Evolutionary conservation across 306 rosid genomes (phyloP), one percentile per base, ranked within the genome.

Genomic region (Prinsepia uniflora): DNA sequence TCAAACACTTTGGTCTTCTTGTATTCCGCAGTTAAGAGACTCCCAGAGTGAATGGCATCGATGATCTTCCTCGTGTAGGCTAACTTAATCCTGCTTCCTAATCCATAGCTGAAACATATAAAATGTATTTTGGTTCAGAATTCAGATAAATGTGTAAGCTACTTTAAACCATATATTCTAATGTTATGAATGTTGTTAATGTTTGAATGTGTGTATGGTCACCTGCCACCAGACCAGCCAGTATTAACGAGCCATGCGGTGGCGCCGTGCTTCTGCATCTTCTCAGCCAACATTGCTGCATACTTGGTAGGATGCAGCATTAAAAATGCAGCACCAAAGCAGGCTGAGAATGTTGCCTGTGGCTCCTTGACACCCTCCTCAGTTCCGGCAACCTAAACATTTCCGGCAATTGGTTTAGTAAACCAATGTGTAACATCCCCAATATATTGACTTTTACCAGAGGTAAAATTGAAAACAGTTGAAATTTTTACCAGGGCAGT

Each of bases 191-290:
- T 6, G 11, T 46, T 11, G 2, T 47, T 8, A 3, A 43, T 0
- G 14, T 10, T 19, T 36, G 8, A 3, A 40, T 7, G 3, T 11
- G 6, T 17, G 10, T 18, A 0, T 8, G 15, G 9, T 17, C 78
- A 89, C 92, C 91, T 85, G 63, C 97, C 97, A 53, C 83, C 96
- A 0, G 94, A 92, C 94, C 94, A 89, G 78, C 92, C 96, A 13
- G 97, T 92, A 85, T 92, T 92, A 15, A 92, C 96, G 9, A 92
- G 94, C 96, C 96, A 92, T 5, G 87, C 97, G 0, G 94, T 89
- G 8, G 97, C 96, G 17, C 97, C 94, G 59, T 92, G 94, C 18
- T 68, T 67, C 75, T 83, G 72, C 97, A 89, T 92, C 84, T 92
- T 92, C 67, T 92, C 88, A 7, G 97, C 94, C 34, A 92, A 84